These are phyloP conservation scores for Diaporthe helianthi DNA, from an alignment of 2,329 filamentous ascomycete species.

Conservation along the genomic window DNA sequence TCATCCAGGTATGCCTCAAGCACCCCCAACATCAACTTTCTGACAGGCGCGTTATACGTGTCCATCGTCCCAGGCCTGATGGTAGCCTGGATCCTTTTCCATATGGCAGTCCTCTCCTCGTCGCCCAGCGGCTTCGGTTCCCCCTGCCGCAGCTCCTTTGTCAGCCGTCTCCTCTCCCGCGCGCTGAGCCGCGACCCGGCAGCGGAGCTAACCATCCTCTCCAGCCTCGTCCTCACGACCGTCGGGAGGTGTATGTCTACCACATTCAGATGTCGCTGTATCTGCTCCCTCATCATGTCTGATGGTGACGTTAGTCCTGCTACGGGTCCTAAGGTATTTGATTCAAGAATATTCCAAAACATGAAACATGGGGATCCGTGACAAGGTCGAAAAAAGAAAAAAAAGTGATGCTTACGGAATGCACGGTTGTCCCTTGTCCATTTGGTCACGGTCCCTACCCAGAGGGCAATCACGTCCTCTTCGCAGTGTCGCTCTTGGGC, in stretches of 20 bases:
- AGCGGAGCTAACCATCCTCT: conserved; percentile 24
- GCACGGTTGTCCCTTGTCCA: conserved; percentile 38
- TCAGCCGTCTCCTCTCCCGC: conserved; percentile 15
- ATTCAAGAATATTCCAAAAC: no score
- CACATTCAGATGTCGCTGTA: conserved; percentile 40
- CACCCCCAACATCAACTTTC: conserved; percentile 32
- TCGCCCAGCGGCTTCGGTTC: conserved; percentile 23
- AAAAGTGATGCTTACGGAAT: no score
- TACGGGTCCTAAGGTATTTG: no score
- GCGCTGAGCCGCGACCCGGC: conserved; percentile 15
- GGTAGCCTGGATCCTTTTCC: conserved; percentile 37
- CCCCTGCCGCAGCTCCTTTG: conserved; percentile 20
- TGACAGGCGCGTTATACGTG: conserved; percentile 37
- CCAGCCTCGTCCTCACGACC: conserved; percentile 32
- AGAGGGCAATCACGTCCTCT: conserved; percentile 21
- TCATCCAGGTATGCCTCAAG: conserved; percentile 37
- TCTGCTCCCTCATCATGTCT: conserved; percentile 39
- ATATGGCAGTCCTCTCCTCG: conserved; percentile 36
- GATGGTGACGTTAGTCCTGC: no score
- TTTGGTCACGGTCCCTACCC: conserved; percentile 34
- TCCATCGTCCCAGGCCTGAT: conserved; percentile 36
- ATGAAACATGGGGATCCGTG: no score
- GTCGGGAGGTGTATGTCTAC: conserved; percentile 38
- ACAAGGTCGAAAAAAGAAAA: no score
- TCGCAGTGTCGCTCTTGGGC: conserved; percentile 9